phyloP scores from a whole-genome alignment of 2,329 filamentous ascomycete species.

The Diplodia scrobiculata region DNA sequence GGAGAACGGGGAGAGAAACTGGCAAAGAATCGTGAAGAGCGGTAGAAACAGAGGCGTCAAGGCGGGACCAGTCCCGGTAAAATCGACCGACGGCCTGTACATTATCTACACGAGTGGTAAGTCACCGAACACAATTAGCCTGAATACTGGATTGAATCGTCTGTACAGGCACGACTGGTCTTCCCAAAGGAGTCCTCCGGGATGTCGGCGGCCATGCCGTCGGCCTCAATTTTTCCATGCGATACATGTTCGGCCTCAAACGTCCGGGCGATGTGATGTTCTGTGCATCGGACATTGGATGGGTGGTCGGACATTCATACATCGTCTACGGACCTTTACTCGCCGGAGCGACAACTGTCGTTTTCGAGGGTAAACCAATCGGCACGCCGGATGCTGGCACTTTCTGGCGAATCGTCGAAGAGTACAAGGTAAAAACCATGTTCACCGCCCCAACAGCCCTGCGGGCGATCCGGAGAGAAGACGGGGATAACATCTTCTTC shows the following conservation, averaged over 20 bases:
- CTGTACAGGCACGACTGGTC: conserved; percentile 66
- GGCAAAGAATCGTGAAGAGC: conserved; percentile 75
- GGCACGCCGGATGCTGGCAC: conserved; percentile 84
- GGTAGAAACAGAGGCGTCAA: conserved; percentile 67
- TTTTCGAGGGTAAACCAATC: conserved; percentile 93
- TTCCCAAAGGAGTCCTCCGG: conserved; percentile 79
- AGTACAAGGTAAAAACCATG: conserved; percentile 79
- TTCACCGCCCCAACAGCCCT: conserved; percentile 88
- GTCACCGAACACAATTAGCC: conserved; percentile 14
- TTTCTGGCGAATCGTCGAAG: conserved; percentile 83
- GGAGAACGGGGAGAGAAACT: conserved; percentile 70
- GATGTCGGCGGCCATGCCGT: conserved; percentile 87
- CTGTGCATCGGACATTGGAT: conserved; percentile 84
- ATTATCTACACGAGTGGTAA: conserved; percentile 79
- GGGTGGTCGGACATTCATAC: conserved; percentile 85
- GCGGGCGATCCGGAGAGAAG: conserved; percentile 82
- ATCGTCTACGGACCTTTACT: conserved; percentile 88
- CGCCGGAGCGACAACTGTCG: conserved; percentile 78
- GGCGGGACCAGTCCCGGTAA: conserved; percentile 75
- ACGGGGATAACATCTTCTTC: conserved; percentile 71
- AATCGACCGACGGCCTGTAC: conserved; percentile 78
- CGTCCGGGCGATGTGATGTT: conserved; percentile 82
- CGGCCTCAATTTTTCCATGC: conserved; percentile 77
- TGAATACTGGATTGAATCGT: conserved; percentile 4
- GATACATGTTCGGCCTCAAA: conserved; percentile 78